A percentile compares a stretch with the other conserved stretches of the same genome.
These are phyloP conservation scores for Carallia pectinifolia DNA, from an alignment of 345 rosid genomes.

Conservation along the genomic window DNA sequence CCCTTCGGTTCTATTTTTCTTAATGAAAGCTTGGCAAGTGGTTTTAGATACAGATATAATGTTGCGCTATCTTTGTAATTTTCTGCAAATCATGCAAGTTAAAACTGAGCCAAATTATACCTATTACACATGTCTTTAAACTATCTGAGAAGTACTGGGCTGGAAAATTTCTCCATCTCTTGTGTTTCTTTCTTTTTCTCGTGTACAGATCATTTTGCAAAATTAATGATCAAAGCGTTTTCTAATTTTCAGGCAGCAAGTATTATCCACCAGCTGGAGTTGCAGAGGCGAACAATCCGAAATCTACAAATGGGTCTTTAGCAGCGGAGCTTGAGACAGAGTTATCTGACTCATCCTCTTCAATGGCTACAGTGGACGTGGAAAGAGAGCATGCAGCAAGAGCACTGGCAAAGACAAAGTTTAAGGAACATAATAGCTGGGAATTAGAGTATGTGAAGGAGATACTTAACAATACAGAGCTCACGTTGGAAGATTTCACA, in stretches of 20 bases:
- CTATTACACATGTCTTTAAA: too few species aligned
- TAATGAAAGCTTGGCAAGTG: too few species aligned
- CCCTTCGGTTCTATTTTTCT: not conserved
- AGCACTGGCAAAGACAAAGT: conserved; percentile 27
- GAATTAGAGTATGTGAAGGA: conserved; percentile 55
- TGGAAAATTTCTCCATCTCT: not conserved
- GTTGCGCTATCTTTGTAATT: not conserved
- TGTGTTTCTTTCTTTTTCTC: not conserved
- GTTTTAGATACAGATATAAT: not conserved
- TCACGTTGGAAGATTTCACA: conserved; percentile 41
- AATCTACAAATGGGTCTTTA: conserved; percentile 17
- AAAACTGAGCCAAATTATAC: not conserved
- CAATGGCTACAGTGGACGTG: conserved; percentile 31
- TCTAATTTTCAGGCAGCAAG: conserved; percentile 30
- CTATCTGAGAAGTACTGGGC: not conserved
- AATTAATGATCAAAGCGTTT: conserved; percentile 1
- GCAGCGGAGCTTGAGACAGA: conserved; percentile 27
- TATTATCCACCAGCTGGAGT: conserved; percentile 19
- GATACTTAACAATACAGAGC: conserved; percentile 43
- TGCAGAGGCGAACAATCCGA: conserved; percentile 19
- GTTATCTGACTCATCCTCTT: conserved; percentile 37
- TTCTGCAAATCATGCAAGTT: not conserved
- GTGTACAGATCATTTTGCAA: not conserved
- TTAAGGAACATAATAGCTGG: conserved; percentile 39
- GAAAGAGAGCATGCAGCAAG: conserved; percentile 11